Conservation (phyloP, 352 stramenopile genomes). For the Elongisporangium prolatum region DNA sequence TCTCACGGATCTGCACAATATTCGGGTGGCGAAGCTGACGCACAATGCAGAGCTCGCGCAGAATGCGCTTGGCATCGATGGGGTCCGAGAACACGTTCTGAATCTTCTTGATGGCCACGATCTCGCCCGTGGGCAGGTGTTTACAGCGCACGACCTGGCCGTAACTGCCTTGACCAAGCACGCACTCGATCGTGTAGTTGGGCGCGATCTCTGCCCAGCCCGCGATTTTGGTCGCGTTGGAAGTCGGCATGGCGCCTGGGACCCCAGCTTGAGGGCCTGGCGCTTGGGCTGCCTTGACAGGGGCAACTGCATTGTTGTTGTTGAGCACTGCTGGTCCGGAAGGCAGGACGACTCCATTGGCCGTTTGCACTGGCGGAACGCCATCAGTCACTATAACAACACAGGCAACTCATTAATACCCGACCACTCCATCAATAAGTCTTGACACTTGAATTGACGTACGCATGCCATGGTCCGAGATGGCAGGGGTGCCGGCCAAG, state of each 20-base stretch:
- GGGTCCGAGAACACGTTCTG: conserved; percentile 87
- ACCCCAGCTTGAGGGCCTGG: conserved; percentile 11
- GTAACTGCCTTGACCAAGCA: conserved; percentile 82
- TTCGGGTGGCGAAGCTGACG: conserved; percentile 82
- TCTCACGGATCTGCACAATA: conserved; percentile 86
- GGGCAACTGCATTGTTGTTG: conserved; percentile 4
- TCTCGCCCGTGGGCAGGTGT: conserved; percentile 81
- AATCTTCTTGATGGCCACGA: conserved; percentile 88
- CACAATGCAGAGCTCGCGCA: conserved; percentile 80
- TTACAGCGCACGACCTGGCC: conserved; percentile 86
- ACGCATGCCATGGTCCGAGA: conserved; percentile 44
- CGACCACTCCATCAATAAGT: background rate
- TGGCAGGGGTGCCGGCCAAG: conserved; percentile 46
- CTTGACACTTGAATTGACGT: conserved; percentile 11
- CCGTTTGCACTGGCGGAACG: background rate
- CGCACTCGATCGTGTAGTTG: conserved; percentile 82
- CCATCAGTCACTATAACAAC: background rate
- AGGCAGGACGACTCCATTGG: background rate
- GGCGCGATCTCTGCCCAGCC: conserved; percentile 80
- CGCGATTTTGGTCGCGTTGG: conserved; percentile 70
- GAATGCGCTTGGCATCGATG: conserved; percentile 84
- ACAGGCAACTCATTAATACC: background rate
- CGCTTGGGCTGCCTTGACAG: conserved; percentile 2
- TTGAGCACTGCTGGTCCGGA: conserved; percentile 1
- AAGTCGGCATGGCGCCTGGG: conserved; percentile 18